Percentiles rank a stretch among this genome's conserved stretches.
These are phyloP conservation scores for Pseudopithomyces chartarum DNA, from an alignment of 2,329 filamentous ascomycete species.

Conservation along the genomic window DNA sequence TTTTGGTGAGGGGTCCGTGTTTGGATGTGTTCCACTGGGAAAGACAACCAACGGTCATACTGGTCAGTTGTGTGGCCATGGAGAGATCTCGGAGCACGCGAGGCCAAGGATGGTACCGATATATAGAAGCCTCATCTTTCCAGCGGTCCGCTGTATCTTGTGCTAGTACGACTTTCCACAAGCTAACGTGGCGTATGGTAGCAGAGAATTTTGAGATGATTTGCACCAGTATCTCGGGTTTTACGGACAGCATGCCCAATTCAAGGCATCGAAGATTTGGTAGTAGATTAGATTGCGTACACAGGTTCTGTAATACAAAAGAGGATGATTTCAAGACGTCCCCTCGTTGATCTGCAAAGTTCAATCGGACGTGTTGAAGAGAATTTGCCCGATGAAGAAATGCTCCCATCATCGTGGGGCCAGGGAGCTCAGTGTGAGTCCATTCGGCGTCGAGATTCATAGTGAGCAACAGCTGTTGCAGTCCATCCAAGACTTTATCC, in stretches of 20 bases:
- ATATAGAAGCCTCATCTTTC: conserved; percentile 6
- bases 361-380: conserved; percentile 60
- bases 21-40: background rate
- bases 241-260: conserved; percentile 24
- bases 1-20: background rate
- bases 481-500: conserved; percentile 49
- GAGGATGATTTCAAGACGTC: no score
- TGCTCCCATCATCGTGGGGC: conserved; percentile 10
- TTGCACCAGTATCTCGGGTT: conserved; percentile 12
- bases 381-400: conserved; percentile 52
- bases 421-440: background rate
- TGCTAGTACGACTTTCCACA: conserved; percentile 52
- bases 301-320: conserved; percentile 48
- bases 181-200: conserved; percentile 51
- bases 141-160: background rate
- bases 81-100: conserved; percentile 20
- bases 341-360: no score
- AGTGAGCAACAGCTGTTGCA: conserved; percentile 54
- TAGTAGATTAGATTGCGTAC: conserved; percentile 4
- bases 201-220: conserved; percentile 48
- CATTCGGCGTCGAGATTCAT: conserved; percentile 19
- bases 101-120: conserved; percentile 23
- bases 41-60: conserved; percentile 8
- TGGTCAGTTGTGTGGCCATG: background rate
- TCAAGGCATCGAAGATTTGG: conserved; percentile 25